Evolutionary conservation across 768 basidiomycete genomes (phyloP).

Genomic region (Mycena maculata): DNA sequence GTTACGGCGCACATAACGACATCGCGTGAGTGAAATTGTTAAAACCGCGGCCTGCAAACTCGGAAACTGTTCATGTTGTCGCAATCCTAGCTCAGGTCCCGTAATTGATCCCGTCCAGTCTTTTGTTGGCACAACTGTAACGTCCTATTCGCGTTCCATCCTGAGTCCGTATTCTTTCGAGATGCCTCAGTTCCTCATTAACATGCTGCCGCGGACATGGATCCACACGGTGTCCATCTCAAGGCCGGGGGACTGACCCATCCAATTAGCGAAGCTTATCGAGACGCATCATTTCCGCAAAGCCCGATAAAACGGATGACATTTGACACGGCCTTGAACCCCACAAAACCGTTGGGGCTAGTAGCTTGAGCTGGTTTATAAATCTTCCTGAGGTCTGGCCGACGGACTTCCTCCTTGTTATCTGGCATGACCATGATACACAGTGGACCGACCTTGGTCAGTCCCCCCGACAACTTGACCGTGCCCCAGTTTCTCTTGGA

Average conservation of each 20-base stretch:
- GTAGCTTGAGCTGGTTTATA: slow-evolving; percentile 19
- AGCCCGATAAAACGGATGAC: slow-evolving; percentile 19
- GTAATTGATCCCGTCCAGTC: neutral
- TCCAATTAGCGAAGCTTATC: slow-evolving; percentile 21
- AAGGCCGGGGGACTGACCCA: slow-evolving; percentile 11
- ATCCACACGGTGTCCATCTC: neutral
- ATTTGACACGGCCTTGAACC: slow-evolving; percentile 20
- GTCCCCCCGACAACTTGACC: slow-evolving; percentile 41
- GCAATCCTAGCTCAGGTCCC: neutral
- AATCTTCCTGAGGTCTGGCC: neutral
- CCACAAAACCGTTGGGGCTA: slow-evolving; percentile 25
- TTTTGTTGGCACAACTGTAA: neutral
- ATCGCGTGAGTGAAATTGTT: slow-evolving; percentile 17
- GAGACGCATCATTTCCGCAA: slow-evolving; percentile 27
- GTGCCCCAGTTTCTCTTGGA: slow-evolving; percentile 58
- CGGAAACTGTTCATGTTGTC: neutral
- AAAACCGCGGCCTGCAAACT: slow-evolving; percentile 15
- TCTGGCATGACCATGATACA: slow-evolving; percentile 8
- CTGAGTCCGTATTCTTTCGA: neutral
- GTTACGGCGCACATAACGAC: slow-evolving; percentile 14
- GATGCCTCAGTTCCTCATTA: neutral
- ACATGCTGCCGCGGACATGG: slow-evolving; percentile 22
- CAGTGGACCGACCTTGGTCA: slow-evolving; percentile 13
- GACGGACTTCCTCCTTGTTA: neutral
- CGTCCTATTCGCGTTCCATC: neutral